Conservation (phyloP, 2,329 filamentous ascomycete species). For the Coniochaeta ligniaria region DNA sequence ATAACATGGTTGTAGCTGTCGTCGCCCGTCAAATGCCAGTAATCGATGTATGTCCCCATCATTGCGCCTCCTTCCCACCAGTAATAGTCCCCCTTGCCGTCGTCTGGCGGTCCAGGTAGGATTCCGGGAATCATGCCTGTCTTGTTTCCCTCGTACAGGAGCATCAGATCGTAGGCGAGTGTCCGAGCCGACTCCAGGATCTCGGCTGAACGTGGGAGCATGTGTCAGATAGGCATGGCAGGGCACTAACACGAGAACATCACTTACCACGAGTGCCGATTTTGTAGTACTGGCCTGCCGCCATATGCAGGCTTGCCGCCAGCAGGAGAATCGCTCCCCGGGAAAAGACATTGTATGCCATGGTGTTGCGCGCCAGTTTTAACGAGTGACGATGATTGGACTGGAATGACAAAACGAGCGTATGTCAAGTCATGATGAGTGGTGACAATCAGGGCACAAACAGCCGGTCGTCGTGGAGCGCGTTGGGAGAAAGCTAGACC, state of each 20-base stretch:
- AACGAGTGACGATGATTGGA: background rate
- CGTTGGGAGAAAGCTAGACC: background rate
- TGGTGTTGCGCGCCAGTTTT: background rate
- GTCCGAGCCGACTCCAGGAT: constrained; percentile 1
- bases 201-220: background rate
- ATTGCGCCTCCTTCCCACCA: constrained; percentile 62
- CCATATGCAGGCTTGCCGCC: background rate
- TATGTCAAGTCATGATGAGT: background rate
- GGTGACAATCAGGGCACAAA: background rate
- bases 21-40: constrained; percentile 57
- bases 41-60: constrained; percentile 57
- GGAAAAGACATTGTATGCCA: background rate
- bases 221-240: background rate
- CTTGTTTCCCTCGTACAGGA: constrained; percentile 38
- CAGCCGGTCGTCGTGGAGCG: background rate
- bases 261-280: background rate
- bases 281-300: constrained; percentile 1
- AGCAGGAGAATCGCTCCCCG: background rate
- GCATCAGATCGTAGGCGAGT: constrained; percentile 35
- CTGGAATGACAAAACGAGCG: background rate
- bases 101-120: constrained; percentile 37
- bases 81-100: constrained; percentile 45
- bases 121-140: constrained; percentile 38
- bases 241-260: background rate
- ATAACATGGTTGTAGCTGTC: constrained; percentile 46